phyloP scores from a whole-genome alignment of 371 early-diverging fungal genomes.

The Entomophthora muscae region DNA sequence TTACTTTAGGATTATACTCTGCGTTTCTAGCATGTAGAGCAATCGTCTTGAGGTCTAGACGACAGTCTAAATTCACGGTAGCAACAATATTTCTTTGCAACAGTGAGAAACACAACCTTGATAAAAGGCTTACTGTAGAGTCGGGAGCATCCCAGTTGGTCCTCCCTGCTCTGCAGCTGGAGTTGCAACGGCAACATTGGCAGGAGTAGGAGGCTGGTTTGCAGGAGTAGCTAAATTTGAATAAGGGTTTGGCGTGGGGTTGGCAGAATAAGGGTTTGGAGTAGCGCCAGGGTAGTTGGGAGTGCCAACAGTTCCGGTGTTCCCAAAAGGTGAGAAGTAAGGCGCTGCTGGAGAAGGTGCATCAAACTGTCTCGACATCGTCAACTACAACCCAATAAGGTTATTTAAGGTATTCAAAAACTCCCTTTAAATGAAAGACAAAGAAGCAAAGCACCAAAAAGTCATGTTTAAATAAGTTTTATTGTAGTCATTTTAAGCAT shows the following conservation, averaged over 20 bases:
- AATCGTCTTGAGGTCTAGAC: constrained; percentile 98
- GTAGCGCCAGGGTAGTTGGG: constrained; percentile 1
- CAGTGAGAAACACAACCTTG: constrained; percentile 9
- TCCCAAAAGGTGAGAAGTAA: constrained; percentile 2
- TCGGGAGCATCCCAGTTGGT: constrained; percentile 60
- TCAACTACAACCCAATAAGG: neutral
- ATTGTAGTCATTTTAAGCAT: neutral
- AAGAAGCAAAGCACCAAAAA: neutral
- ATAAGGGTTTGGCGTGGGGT: constrained; percentile 7
- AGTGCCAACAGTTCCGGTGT: neutral
- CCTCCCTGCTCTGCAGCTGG: constrained; percentile 27
- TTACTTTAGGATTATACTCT: constrained; percentile 99
- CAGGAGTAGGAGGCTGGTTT: constrained; percentile 27
- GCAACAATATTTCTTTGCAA: constrained; percentile 92
- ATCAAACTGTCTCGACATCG: neutral
- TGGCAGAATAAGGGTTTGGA: constrained; percentile 8
- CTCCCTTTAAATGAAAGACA: neutral
- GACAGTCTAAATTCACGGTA: constrained; percentile 98
- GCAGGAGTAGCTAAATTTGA: constrained; percentile 18
- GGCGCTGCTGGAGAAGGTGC: constrained; percentile 8
- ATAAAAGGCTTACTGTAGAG: constrained; percentile 53
- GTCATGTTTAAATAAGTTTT: neutral
- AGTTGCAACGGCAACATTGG: constrained; percentile 14
- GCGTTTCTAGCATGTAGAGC: constrained; percentile 99
- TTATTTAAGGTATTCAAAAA: neutral